Base-by-base conservation (phyloP, 129 eudicot species). In the Calendula officinalis region DNA sequence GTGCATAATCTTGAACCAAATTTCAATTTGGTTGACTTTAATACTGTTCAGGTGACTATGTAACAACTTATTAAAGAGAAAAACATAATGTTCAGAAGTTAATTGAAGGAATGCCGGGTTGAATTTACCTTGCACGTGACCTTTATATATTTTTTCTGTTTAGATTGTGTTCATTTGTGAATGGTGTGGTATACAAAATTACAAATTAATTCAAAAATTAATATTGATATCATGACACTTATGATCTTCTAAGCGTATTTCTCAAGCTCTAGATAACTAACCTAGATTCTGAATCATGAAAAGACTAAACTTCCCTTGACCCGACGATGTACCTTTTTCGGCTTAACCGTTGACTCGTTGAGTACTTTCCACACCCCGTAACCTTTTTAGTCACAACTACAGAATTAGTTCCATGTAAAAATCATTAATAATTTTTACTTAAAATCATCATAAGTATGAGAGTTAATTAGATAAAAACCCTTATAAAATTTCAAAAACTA, bases 1-100 rank as follows among this genome's bases (percentile, higher is more conserved):
- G 89, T 79, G 60, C 94, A 81, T 54, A 91, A 83, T 72, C 79
- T 91, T 4, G 94, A 88, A 77, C 98, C 98, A 5, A 83, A 86
- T 4, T 91, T 91, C 32, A 84, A 91, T 72, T 80, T 85, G 86
- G 91, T 81, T 57, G 85, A 82, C 70, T 84, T 91, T 45, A 79
- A 74, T 50, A 81, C 88, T 2, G 84, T 91, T 41, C 96, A 71
- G 96, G 95, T 8, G 96, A 91, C 66, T 87, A 95, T 60, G 95
- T 88, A 41, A 91, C 95, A 1, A 87, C 84, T 69, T 91, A 80
- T 58, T 72, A 85, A 5, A 75, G 77, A 63, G 89, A 85, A 77
- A 91, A 88, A 50, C 86, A 85, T 54, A 59, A 34, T 42, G 60
- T 91, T 62, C 91, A 83, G 67, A 85, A 67, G 62, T 66, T 85